Evolutionary conservation across 163 green algal genomes (phyloP), one percentile per base, ranked within the genome.

Genomic region (Trebouxia gelatinosa): DNA sequence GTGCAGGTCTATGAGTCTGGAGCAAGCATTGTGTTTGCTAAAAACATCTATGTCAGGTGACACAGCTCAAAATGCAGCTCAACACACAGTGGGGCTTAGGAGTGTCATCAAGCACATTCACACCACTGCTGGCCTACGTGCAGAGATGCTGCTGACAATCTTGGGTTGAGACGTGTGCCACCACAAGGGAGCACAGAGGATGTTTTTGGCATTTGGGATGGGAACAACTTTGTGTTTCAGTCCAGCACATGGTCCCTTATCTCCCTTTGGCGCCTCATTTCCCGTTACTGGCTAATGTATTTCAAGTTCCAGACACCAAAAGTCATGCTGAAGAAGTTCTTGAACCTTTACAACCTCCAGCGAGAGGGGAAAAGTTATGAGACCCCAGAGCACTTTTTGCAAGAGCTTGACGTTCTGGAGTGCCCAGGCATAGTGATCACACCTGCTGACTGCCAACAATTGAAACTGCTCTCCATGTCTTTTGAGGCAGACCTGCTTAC

Each of bases 311-410:
- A 50, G 4, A 70, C 58, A 2, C 80, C 81, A 17, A 29, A n/a
- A 4, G 9, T 23, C 9, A 80, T 85, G 70, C 43, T 85, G 29
- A 26, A 76, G 38, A 38, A 64, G 46, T 88, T 80, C 75, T 11
- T 74, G 62, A 39, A 28, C 39, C 80, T 89, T n/a, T 89, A 89
- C 32, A 19, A 75, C 7, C 48, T 86, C 6, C 81, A 85, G 70
- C 64, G 51, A 2, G 39, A 80, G 1, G 81, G 81, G 2, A 59
- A 5, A 0, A 62, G 78, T 0, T 89, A 85, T 70, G 78, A 87
- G 1, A 77, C 76, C 19, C 81, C 84, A 11, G 79, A 78, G 26
- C 62, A 80, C 9, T 76, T 90, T 23, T 62, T 90, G 39, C 40
- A 62, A 3, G 37, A 58, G 0, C 28, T 87, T 26, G 82, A 74